Evolutionary conservation across 1,284 basidiomycete species (phyloP), one percentile per base, ranked within the genome.

Genomic region (Pascua sp.): DNA sequence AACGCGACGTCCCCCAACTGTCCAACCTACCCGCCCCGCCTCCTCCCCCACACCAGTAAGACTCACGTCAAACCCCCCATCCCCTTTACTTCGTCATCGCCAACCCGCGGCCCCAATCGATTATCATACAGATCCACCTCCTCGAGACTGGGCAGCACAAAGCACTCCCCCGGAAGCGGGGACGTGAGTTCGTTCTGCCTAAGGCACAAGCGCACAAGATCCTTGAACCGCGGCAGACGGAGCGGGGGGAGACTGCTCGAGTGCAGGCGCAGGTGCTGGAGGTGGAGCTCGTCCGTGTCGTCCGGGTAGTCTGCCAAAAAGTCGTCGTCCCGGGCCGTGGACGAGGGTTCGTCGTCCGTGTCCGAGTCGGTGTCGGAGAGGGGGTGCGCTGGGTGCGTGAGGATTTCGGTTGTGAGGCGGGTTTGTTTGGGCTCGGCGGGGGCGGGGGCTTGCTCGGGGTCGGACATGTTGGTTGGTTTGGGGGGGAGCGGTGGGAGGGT

Each of bases 121-220:
- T 98, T 98, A 76, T 98, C 95, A 73, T 98, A 98, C 61, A 98
- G 71, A 77, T 98, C 95, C 51, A 98, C 77, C 60, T 98, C 94
- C 66, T 91, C 88, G 37, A 98, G 78, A 49, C 85, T 81, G 11
- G 74, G 81, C 51, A 97, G 77, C 37, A 79, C 77, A 61, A 93
- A 86, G 10, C 84, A 82, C 11, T 85, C 83, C 4, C 82, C 79
- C 52, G 91, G 86, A 38, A 98, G 80, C 45, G 81, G 80, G 1
- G 86, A 81, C 55, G 93, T 85, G 58, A 87, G 82, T 39, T 73
- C 72, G 76, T 98, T 98, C 77, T 98, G 94, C 32, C 95, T 84
- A 24, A 98, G 81, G 76, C 89, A 94, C 17, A 98, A 81, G 53
- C 85, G 84, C 78, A 84, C 86, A 49, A 94, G 80, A 1, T 70